Percentiles rank a stretch among this genome's conserved stretches.
These are phyloP conservation scores for Geotrichum aggregatum DNA, from an alignment of 1,139 yeast species.

Conservation along the genomic window DNA sequence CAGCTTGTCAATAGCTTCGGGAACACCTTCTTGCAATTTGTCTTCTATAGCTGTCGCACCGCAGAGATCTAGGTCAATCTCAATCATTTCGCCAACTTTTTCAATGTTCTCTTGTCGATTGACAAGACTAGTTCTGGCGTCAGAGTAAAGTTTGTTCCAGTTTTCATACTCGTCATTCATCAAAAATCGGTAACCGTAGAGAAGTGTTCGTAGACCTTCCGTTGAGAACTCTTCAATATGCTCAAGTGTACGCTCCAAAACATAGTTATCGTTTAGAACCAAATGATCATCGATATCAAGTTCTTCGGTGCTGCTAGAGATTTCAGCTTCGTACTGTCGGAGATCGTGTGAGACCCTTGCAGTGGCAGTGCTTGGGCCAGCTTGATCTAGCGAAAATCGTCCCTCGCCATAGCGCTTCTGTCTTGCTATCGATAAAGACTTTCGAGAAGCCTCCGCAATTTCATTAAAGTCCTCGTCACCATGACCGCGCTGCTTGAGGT, in stretches of 20 bases:
- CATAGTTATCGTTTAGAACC: slow-evolving; percentile 67
- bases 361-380: slow-evolving; percentile 20
- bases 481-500: slow-evolving; percentile 45
- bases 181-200: slow-evolving; percentile 77
- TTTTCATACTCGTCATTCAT: slow-evolving; percentile 52
- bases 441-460: slow-evolving; percentile 56
- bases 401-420: slow-evolving; percentile 60
- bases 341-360: slow-evolving; percentile 24
- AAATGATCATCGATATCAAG: slow-evolving; percentile 55
- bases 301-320: slow-evolving; percentile 17
- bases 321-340: slow-evolving; percentile 18
- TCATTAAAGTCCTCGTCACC: slow-evolving; percentile 57
- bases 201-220: slow-evolving; percentile 85
- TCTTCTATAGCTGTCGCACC: slow-evolving; percentile 99
- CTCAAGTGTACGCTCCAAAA: slow-evolving; percentile 77
- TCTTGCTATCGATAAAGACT: slow-evolving; percentile 57
- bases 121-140: slow-evolving; percentile 71
- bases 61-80: slow-evolving; percentile 57
- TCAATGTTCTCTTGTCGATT: slow-evolving; percentile 68
- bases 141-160: slow-evolving; percentile 66
- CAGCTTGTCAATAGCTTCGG: slow-evolving; percentile 86
- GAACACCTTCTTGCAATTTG: slow-evolving; percentile 91
- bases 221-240: slow-evolving; percentile 92
- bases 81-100: slow-evolving; percentile 66
- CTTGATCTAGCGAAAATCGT: slow-evolving; percentile 8